Percentiles rank a stretch among this genome's conserved stretches.
These are phyloP conservation scores for Fonsecaea nubica DNA, from an alignment of 2,329 filamentous ascomycete species.

Conservation along the genomic window DNA sequence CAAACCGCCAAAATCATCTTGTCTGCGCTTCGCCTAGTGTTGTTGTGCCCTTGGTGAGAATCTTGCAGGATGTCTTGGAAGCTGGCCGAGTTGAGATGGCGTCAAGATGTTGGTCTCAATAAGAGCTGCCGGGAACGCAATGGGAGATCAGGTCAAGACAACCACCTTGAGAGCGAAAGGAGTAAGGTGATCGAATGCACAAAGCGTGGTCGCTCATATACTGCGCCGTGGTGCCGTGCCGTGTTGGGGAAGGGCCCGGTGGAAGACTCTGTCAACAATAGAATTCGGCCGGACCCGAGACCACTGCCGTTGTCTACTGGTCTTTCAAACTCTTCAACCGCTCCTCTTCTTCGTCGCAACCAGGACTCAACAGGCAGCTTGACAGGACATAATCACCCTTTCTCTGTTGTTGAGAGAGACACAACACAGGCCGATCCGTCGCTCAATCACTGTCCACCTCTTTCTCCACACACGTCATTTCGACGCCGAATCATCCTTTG, in stretches of 20 bases:
- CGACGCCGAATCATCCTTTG: neutral
- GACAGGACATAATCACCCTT: neutral
- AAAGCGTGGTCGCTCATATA: conserved; percentile 16
- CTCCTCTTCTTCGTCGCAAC: conserved; percentile 23
- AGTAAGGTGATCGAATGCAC: neutral
- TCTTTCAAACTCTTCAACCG: conserved; percentile 19
- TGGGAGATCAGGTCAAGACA: neutral
- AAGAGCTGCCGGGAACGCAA: conserved; percentile 23
- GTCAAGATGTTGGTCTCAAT: conserved; percentile 33
- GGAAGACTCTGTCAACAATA: neutral
- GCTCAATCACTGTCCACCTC: neutral
- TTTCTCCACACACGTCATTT: conserved; percentile 7
- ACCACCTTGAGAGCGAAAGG: neutral
- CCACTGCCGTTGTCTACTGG: conserved; percentile 8
- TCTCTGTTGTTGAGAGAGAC: neutral
- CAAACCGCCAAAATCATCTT: neutral
- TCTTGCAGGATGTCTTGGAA: conserved; percentile 33
- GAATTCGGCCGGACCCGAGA: conserved; percentile 17
- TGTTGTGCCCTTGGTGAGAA: neutral
- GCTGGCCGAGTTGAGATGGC: conserved; percentile 35
- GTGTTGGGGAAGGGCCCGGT: neutral
- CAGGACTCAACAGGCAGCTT: conserved; percentile 4
- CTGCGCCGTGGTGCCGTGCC: conserved; percentile 12
- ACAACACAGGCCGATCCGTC: neutral
- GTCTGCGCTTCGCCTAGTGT: neutral